These are phyloP conservation scores for Colletotrichum sp. DNA, from an alignment of 2,329 filamentous ascomycete species.

Conservation along the genomic window DNA sequence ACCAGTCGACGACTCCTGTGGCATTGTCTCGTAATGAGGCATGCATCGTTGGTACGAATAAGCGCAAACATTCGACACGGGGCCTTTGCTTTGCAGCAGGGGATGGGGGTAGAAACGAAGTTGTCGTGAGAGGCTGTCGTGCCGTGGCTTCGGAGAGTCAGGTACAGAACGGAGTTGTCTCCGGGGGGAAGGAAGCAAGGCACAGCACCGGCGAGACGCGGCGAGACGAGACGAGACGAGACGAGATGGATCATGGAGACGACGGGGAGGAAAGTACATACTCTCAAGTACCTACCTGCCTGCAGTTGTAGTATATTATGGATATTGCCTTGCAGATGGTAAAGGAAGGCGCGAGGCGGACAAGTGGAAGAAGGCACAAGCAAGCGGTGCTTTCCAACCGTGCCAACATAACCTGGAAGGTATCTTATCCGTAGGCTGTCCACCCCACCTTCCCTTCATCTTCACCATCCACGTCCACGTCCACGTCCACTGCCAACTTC, in stretches of 20 bases:
- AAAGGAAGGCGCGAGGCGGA: neutral
- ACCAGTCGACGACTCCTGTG: neutral
- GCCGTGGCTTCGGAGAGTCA: constrained; percentile 1
- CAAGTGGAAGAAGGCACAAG: neutral
- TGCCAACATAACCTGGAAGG: neutral
- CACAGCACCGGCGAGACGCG: neutral
- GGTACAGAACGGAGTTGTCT: constrained; percentile 13
- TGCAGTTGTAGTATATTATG: neutral
- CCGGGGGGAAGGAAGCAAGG: neutral
- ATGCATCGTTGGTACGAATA: neutral
- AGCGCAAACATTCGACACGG: neutral
- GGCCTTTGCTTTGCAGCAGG: neutral
- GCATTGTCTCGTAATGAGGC: neutral
- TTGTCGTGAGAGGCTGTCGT: neutral
- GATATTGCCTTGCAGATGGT: neutral
- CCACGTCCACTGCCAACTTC: neutral
- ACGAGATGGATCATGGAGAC: neutral
- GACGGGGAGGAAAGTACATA: neutral
- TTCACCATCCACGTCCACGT: neutral
- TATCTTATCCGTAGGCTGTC: neutral
- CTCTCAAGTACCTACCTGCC: neutral
- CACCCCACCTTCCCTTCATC: neutral
- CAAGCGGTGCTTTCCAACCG: neutral
- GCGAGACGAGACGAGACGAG: neutral
- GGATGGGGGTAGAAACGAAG: neutral